Evolutionary conservation across 2,329 filamentous ascomycete genomes (phyloP).

Genomic region (Blastomyces percursus): DNA sequence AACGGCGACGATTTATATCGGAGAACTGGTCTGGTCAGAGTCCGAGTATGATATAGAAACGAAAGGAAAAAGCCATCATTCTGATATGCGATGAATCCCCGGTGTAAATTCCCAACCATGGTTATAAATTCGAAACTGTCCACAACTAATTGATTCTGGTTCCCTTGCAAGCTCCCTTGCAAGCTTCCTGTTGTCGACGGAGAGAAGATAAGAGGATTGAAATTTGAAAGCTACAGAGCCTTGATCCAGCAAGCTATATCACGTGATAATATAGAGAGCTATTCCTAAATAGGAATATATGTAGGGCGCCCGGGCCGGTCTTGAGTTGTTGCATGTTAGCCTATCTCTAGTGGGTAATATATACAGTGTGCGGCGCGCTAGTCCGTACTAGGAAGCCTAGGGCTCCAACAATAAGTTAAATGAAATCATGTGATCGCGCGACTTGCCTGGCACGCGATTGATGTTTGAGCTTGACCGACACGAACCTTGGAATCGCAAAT

Average conservation of each 20-base stretch:
- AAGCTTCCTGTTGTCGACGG: not conserved
- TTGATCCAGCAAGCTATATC: not conserved
- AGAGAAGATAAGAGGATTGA: not conserved
- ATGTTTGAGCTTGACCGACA: not conserved
- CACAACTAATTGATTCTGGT: slow-evolving; percentile 3
- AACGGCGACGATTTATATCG: not conserved
- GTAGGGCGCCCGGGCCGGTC: no score
- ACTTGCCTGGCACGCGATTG: not conserved
- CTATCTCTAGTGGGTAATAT: no score
- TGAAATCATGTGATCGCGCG: slow-evolving; percentile 12
- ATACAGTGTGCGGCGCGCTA: no score
- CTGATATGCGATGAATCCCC: slow-evolving; percentile 21
- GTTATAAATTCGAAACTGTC: not conserved
- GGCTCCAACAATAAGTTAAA: no score
- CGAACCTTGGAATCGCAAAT: not conserved
- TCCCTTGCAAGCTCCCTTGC: not conserved
- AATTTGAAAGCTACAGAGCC: not conserved
- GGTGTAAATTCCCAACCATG: slow-evolving; percentile 25
- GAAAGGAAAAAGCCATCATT: slow-evolving; percentile 40
- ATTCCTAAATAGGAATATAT: not conserved
- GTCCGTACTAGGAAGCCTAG: no score
- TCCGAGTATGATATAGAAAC: slow-evolving; percentile 63
- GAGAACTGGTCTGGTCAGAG: slow-evolving; percentile 31
- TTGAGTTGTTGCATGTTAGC: no score
- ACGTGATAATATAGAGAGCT: not conserved